phyloP scores from a whole-genome alignment of 371 early-diverging fungal species.

The Saksenaea vasiformis region DNA sequence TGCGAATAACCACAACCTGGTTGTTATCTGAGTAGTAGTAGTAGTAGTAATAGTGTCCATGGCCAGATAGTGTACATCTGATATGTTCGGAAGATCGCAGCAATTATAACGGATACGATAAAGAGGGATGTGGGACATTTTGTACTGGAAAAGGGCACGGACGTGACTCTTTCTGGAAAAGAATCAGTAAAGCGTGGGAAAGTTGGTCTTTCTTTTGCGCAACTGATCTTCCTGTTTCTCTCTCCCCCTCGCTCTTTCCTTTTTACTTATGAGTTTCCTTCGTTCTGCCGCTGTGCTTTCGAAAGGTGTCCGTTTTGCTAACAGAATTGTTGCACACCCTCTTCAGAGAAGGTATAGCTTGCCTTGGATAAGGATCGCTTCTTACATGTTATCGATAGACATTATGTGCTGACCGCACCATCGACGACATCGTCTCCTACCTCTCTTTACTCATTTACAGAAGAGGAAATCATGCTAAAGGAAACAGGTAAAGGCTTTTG shows the following conservation, averaged over 20 bases:
- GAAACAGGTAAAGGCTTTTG: conserved; percentile 51
- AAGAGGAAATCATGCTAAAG: conserved; percentile 69
- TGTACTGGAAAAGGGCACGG: too few species aligned
- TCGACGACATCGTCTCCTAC: conserved; percentile 12
- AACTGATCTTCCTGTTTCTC: not conserved
- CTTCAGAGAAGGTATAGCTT: too few species aligned
- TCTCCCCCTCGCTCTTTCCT: not conserved
- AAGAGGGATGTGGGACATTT: too few species aligned
- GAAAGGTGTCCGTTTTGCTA: too few species aligned
- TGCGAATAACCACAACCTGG: too few species aligned
- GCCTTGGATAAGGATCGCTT: too few species aligned
- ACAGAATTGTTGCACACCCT: too few species aligned
- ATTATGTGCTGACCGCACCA: not conserved
- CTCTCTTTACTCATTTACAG: conserved; percentile 68
- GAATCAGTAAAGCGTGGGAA: conserved; percentile 1
- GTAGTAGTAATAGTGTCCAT: too few species aligned
- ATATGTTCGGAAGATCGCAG: too few species aligned
- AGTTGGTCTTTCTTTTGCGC: not conserved
- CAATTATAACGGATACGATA: too few species aligned
- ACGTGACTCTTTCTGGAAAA: not conserved
- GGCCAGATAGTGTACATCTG: too few species aligned
- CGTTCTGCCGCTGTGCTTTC: not conserved
- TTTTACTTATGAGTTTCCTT: conserved; percentile 6
- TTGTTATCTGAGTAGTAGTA: too few species aligned
- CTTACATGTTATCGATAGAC: not conserved